phyloP scores from a whole-genome alignment of 805 yeast species.

The Metschnikowia corniflorae region DNA sequence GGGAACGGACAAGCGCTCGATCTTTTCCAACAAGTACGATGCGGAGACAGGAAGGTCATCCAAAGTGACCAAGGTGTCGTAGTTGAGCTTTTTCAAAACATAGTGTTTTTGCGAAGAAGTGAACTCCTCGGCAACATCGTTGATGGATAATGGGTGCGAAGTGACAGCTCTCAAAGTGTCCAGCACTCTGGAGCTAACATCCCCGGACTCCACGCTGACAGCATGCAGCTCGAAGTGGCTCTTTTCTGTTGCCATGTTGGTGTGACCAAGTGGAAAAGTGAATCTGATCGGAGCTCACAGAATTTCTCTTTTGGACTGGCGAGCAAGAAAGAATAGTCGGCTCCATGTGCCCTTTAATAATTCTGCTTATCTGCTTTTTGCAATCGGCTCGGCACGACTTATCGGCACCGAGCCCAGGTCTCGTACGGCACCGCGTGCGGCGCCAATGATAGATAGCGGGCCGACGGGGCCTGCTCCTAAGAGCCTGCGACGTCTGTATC shows the following conservation, averaged over 20 bases:
- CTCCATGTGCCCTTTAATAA: background rate
- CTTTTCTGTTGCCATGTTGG: conserved; percentile 2
- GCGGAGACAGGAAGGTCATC: conserved; percentile 33
- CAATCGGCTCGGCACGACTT: conserved; percentile 2
- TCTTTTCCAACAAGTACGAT: conserved; percentile 41
- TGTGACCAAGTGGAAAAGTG: background rate
- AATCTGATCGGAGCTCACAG: background rate
- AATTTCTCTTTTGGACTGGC: background rate
- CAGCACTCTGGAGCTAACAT: conserved; percentile 8
- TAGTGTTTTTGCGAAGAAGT: conserved; percentile 26
- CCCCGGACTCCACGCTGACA: conserved; percentile 1
- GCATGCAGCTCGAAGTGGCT: conserved; percentile 1
- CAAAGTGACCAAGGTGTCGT: conserved; percentile 23
- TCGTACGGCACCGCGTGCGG: conserved; percentile 5
- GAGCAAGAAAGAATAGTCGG: background rate
- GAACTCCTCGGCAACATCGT: conserved; percentile 24
- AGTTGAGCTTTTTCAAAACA: conserved; percentile 27
- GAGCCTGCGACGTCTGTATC: background rate
- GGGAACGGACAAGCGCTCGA: conserved; percentile 30
- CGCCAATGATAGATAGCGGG: background rate
- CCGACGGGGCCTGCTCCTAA: background rate
- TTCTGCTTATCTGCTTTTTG: background rate
- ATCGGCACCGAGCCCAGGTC: background rate
- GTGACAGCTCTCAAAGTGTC: conserved; percentile 19
- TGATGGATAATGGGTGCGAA: conserved; percentile 24